These are phyloP conservation scores for Cladosporium sp. DNA, from an alignment of 2,329 filamentous ascomycete species.

Conservation along the genomic window DNA sequence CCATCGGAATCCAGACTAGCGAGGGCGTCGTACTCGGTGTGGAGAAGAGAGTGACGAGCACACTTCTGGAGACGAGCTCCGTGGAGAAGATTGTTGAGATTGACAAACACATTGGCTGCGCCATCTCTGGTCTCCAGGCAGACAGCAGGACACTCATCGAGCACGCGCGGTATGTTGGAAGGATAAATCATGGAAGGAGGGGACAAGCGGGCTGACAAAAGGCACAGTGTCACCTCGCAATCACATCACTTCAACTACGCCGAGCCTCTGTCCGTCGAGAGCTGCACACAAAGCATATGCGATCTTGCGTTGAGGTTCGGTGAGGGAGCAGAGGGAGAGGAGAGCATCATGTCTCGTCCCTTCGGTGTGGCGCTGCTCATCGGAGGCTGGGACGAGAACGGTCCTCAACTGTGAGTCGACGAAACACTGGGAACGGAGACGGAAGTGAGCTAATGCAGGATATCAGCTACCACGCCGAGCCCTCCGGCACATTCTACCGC, in stretches of 20 bases:
- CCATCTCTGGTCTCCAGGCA: constrained; percentile 97
- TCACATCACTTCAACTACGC: constrained; percentile 98
- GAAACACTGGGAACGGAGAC: not conserved
- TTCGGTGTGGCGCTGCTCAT: constrained; percentile 97
- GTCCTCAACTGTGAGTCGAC: constrained; percentile 72
- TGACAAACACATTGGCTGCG: constrained; percentile 96
- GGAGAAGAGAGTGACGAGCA: constrained; percentile 98
- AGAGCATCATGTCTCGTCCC: constrained; percentile 97
- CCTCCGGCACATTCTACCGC: constrained; percentile 96
- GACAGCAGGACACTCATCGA: constrained; percentile 98
- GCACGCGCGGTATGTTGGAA: constrained; percentile 68
- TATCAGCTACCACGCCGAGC: constrained; percentile 86
- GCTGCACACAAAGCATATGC: constrained; percentile 98
- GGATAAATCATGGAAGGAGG: not conserved
- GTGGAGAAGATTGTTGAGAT: constrained; percentile 99
- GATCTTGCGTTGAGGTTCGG: constrained; percentile 95
- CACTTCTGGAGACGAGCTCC: constrained; percentile 93
- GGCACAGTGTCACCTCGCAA: constrained; percentile 76
- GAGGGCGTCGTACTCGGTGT: constrained; percentile 96
- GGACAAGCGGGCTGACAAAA: constrained; percentile 11
- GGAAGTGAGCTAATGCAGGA: not conserved
- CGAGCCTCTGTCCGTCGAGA: constrained; percentile 92
- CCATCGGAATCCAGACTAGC: constrained; percentile 92
- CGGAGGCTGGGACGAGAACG: constrained; percentile 95
- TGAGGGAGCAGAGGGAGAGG: constrained; percentile 87